Percentiles rank a stretch among this genome's conserved stretches.
Conservation (phyloP, 768 basidiomycete species). For the Suillus hirtellus region DNA sequence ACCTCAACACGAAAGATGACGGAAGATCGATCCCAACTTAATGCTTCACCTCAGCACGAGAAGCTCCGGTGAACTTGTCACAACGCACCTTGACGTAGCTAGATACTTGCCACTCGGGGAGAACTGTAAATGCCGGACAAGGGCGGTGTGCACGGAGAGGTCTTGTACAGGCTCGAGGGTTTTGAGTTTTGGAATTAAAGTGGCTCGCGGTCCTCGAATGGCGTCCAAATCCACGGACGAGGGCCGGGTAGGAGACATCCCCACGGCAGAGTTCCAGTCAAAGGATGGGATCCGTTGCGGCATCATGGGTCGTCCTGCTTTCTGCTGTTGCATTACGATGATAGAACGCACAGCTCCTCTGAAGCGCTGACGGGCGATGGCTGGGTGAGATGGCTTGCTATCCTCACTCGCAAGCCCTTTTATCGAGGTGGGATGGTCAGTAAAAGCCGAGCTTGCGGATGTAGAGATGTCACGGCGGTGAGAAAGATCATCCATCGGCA, state of each 20-base stretch:
- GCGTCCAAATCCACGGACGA: constrained; percentile 27
- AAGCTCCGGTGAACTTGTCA: constrained; percentile 1
- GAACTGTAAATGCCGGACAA: constrained; percentile 56
- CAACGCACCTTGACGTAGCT: constrained; percentile 49
- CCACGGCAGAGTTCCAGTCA: not conserved
- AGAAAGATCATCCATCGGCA: not conserved
- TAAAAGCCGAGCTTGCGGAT: constrained; percentile 25
- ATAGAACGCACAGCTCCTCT: constrained; percentile 46
- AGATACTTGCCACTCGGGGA: constrained; percentile 54
- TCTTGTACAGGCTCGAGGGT: constrained; percentile 42
- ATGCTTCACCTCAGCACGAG: constrained; percentile 1
- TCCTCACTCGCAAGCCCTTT: constrained; percentile 29
- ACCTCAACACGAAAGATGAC: constrained; percentile 51
- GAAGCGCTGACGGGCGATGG: constrained; percentile 37
- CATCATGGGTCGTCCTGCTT: constrained; percentile 34
- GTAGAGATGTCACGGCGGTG: constrained; percentile 16
- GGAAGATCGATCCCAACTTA: constrained; percentile 52
- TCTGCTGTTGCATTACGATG: constrained; percentile 38
- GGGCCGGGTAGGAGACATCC: constrained; percentile 7
- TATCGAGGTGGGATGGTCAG: constrained; percentile 26
- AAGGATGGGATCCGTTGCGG: not conserved
- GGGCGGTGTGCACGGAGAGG: constrained; percentile 47
- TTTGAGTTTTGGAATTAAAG: constrained; percentile 44
- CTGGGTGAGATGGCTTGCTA: constrained; percentile 21
- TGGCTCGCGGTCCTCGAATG: constrained; percentile 41